Evolutionary conservation across 192 early-diverging fungal genomes (phyloP), one percentile per base, ranked within the genome.

Genomic region (Linnemannia hyalina): DNA sequence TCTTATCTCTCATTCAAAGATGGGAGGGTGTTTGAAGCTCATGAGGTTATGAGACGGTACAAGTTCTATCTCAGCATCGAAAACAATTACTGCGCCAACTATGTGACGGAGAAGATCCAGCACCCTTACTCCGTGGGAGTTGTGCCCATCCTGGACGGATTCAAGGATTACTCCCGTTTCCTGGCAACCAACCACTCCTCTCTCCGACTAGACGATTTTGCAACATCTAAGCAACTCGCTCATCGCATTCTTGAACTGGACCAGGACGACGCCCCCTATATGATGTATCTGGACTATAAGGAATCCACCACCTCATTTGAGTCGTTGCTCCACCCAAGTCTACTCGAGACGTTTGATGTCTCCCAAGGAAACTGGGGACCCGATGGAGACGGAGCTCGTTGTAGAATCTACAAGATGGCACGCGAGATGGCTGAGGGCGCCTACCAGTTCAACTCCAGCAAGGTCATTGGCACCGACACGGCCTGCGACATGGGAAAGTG

Each of bases 31-130:
- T 65, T 57, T 6, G 9, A 42, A 22, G 40, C 68, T 70, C 3
- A 7, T 10, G 80, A 81, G 32, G 63, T 75, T 1, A 74, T 78
- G 3, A 52, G 15, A 1, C 72, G n/a, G 26, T 81, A 88, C 79
- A 80, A 77, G 60, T 85, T 88, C 68, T 84, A 88, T 44, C 75
- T 84, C 23, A 72, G 55, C 6, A 41, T 88, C 42, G 88, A 88
- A 44, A 83, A 81, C 65, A 68, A 60, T 57, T 84, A 85, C 36
- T 88, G 88, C 42, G 69, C 78, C 46, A 72, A 85, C 77, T 88
- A 88, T 65, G 79, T 88, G 15, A 70, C 85, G 0, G 85, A 87
- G 74, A 87, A 87, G 41, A 57, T 87, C 2, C 73, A 80, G 9
- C 73, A 72, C 18, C 63, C 73, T 16, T 85, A 80, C 54, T 49